Conservation (phyloP, 495 filamentous ascomycete species). For the Podospora bellae-mahoneyi region DNA sequence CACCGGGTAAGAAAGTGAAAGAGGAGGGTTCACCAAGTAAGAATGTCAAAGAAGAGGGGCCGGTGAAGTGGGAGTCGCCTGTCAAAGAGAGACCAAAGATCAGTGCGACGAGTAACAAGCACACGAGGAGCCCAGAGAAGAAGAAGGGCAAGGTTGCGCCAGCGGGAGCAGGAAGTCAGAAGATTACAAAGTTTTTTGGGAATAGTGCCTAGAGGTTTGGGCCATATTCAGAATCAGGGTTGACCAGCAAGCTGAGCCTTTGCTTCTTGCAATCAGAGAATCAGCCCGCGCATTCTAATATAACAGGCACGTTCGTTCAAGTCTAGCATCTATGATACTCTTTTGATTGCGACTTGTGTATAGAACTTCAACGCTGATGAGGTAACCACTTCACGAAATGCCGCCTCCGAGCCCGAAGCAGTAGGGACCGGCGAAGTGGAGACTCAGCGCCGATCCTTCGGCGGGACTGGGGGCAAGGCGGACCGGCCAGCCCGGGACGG, state of each 20-base stretch:
- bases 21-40: constrained; percentile 25
- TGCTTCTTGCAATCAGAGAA: too few relatives aligned
- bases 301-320: too few relatives aligned
- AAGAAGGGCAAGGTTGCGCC: constrained; percentile 35
- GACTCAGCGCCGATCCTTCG: constrained; percentile 8
- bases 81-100: constrained; percentile 41
- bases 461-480: not conserved
- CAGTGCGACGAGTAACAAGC: constrained; percentile 47
- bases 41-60: constrained; percentile 8
- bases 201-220: constrained; percentile 42
- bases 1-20: not conserved
- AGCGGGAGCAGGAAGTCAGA: constrained; percentile 59
- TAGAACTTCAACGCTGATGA: too few relatives aligned
- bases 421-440: constrained; percentile 11
- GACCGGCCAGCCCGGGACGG: not conserved
- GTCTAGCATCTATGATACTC: too few relatives aligned
- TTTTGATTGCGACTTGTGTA: too few relatives aligned
- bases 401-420: constrained; percentile 9
- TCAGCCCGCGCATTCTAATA: too few relatives aligned
- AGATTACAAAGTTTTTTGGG: constrained; percentile 83
- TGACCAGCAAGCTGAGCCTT: too few relatives aligned
- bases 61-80: constrained; percentile 45
- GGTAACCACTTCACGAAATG: not conserved
- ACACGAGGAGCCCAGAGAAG: constrained; percentile 34
- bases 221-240: too few relatives aligned